Percentiles rank a stretch among this genome's conserved stretches.
Conservation (phyloP, 768 basidiomycete species). For the Naganishia kalamii region DNA sequence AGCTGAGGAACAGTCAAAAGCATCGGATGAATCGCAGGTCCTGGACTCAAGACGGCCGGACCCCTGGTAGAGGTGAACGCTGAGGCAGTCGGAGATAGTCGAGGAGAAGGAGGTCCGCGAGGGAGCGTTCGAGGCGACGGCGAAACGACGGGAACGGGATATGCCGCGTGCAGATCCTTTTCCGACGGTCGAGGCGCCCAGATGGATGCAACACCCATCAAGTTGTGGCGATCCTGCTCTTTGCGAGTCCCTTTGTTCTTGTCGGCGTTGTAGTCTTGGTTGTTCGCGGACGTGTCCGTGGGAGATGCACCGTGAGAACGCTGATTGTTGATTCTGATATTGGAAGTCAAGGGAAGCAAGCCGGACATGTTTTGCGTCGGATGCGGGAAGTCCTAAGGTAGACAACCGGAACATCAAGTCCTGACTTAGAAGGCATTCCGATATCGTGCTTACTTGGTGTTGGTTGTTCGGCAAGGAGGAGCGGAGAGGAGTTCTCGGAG, state of each 20-base stretch:
- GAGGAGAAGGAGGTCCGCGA: not conserved
- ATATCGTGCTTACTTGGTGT: too few relatives aligned
- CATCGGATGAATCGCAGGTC: not conserved
- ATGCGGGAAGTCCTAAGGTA: not conserved
- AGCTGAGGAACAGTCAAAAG: not conserved
- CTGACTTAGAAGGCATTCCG: too few relatives aligned
- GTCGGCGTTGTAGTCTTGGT: not conserved
- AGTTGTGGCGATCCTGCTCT: conserved; percentile 11
- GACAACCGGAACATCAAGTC: not conserved
- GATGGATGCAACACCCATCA: conserved; percentile 13
- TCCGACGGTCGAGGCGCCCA: conserved; percentile 9
- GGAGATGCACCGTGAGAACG: not conserved
- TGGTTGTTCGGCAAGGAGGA: too few relatives aligned
- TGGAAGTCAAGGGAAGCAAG: not conserved
- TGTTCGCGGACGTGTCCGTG: not conserved
- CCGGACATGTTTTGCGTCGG: not conserved
- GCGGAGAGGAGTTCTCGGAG: too few relatives aligned
- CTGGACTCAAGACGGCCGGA: not conserved
- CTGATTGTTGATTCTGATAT: not conserved
- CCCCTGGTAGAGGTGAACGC: not conserved
- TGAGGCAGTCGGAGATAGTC: not conserved
- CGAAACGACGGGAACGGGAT: not conserved
- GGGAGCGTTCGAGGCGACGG: not conserved
- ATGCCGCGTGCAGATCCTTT: conserved; percentile 1
- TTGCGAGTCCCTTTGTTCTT: not conserved